Conservation (phyloP, 306 rosid genomes). For the Prunus mira region DNA sequence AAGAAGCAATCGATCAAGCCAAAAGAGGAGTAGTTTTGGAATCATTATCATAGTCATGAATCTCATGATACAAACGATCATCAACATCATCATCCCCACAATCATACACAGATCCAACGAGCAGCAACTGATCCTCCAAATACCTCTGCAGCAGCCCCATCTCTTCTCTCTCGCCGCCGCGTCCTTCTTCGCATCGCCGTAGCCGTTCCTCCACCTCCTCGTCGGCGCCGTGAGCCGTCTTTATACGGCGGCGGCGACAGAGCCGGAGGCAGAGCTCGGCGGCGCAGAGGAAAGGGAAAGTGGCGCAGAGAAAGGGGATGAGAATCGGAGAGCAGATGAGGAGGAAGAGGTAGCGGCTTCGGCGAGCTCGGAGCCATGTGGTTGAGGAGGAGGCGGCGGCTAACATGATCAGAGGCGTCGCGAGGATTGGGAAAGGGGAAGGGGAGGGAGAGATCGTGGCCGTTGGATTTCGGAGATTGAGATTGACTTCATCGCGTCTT, state of each 20-base stretch:
- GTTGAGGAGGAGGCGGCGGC: slow-evolving; percentile 19
- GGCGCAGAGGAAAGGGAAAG: slow-evolving; percentile 35
- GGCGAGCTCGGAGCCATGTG: slow-evolving; percentile 32
- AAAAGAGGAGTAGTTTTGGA: slow-evolving; percentile 2
- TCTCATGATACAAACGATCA: background rate
- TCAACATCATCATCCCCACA: slow-evolving; percentile 24
- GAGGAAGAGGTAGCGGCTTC: slow-evolving; percentile 27
- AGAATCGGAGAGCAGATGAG: slow-evolving; percentile 31
- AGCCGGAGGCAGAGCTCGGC: slow-evolving; percentile 30
- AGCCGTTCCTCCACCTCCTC: slow-evolving; percentile 20
- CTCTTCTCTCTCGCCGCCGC: slow-evolving; percentile 15
- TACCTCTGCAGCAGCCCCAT: slow-evolving; percentile 41
- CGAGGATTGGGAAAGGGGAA: background rate
- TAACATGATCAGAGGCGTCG: slow-evolving; percentile 27
- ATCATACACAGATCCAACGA: slow-evolving; percentile 40
- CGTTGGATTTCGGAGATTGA: background rate
- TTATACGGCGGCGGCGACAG: slow-evolving; percentile 17
- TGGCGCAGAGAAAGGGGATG: slow-evolving; percentile 35
- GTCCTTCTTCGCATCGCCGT: slow-evolving; percentile 38
- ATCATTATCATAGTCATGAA: background rate
- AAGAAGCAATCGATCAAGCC: background rate
- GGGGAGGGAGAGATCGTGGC: slow-evolving; percentile 6
- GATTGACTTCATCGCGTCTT: background rate
- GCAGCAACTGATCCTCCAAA: slow-evolving; percentile 41
- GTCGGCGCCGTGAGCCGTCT: background rate